These are phyloP conservation scores for Endotrypanum monterogeii DNA, from an alignment of 208 protist species.

Conservation along the genomic window DNA sequence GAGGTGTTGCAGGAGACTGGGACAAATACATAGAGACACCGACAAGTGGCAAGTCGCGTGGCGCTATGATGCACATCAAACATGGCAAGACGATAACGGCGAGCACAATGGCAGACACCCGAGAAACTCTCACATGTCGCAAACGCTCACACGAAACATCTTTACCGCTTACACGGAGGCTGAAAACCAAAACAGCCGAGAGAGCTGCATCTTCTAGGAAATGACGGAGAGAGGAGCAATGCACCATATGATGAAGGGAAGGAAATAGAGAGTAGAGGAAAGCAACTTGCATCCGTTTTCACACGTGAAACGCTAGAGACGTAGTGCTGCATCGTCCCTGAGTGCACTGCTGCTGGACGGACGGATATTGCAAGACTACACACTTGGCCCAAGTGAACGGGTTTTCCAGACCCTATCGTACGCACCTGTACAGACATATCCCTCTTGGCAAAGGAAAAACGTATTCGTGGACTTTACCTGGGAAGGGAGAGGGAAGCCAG, in stretches of 20 bases:
- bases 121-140: not conserved
- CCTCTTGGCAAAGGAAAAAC: not conserved
- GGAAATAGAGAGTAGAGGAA: not conserved
- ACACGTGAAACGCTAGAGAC: not conserved
- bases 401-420: no score
- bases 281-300: no score
- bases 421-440: not conserved
- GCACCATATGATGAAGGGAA: not conserved
- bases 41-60: not conserved
- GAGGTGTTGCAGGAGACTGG: no score
- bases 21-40: not conserved
- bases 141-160: not conserved
- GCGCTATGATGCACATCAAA: conserved; percentile 9
- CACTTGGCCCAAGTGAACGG: no score
- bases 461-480: not conserved
- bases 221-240: not conserved
- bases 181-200: not conserved
- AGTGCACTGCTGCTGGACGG: not conserved
- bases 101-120: conserved; percentile 5
- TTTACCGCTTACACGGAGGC: no score
- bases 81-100: conserved; percentile 13
- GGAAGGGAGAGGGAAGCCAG: not conserved
- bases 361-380: not conserved
- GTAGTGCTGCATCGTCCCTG: not conserved
- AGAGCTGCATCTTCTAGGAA: not conserved